Evolutionary conservation across 768 basidiomycete species (phyloP).

Genomic region (Suillus cothurnatus): DNA sequence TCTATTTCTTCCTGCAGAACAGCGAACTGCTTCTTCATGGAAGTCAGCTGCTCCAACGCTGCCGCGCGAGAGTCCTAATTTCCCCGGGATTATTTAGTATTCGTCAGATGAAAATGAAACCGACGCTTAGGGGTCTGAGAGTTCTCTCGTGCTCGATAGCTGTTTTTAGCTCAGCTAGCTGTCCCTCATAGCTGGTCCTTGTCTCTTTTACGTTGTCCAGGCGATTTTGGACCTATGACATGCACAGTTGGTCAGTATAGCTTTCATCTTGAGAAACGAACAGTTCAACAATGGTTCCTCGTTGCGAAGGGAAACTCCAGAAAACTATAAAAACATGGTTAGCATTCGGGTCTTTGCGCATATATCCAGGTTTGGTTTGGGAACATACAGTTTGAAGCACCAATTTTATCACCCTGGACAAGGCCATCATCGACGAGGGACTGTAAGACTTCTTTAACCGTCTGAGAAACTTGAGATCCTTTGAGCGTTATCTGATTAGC

Average conservation of each 20-base stretch:
- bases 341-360: conserved; percentile 12
- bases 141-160: conserved; percentile 53
- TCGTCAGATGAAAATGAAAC: conserved; percentile 16
- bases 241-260: conserved; percentile 1
- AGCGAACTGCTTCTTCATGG: conserved; percentile 49
- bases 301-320: conserved; percentile 94
- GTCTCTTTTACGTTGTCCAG: conserved; percentile 52
- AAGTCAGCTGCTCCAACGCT: conserved; percentile 51
- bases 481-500: neutral
- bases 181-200: conserved; percentile 42
- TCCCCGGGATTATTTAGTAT: conserved; percentile 1
- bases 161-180: conserved; percentile 51
- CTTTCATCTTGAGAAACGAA: conserved; percentile 9
- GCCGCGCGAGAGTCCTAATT: conserved; percentile 58
- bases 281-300: conserved; percentile 64
- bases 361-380: conserved; percentile 17
- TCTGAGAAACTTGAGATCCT: conserved; percentile 68
- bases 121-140: conserved; percentile 59
- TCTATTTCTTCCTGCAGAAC: conserved; percentile 67
- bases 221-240: conserved; percentile 55
- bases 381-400: conserved; percentile 82
- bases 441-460: conserved; percentile 90
- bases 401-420: conserved; percentile 90
- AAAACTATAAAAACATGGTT: conserved; percentile 59
- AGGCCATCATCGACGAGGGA: conserved; percentile 85